Evolutionary conservation across 768 basidiomycete species (phyloP), one percentile per base, ranked within the genome.

Genomic region (Psilocybe subaeruginosa): DNA sequence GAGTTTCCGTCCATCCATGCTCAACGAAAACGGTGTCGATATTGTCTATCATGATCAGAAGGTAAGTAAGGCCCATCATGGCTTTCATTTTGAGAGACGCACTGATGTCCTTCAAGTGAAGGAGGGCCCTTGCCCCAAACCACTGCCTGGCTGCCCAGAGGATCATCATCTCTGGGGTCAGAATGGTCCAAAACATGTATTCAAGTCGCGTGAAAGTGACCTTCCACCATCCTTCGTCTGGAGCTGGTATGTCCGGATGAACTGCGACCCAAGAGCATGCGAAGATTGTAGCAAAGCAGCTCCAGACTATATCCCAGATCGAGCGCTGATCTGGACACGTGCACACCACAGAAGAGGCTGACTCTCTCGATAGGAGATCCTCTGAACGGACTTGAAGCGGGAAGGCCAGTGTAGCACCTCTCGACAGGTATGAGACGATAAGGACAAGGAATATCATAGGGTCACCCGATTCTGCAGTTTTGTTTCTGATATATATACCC

Each of bases 141-240:
- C 64, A 69, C 37, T 69, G 68, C 43, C 66, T 54, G 23, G 58
- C 58, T 5, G 68, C 68, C 66, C 66, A 69, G 14, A 64, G 55
- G 11, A 67, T 64, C n/a, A 69, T 58, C 55, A 67, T 60, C 46
- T 69, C 68, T 3, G 68, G 68, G 3, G 64, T 62, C 31, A 67
- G 49, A 33, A 65, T 56, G 7, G 64, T 53, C 58, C 61, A 65
- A 31, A 62, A 48, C 64, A 65, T 65, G 5, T 62, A 43, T 19
- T 62, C 58, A 7, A 59, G 45, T 2, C 64, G 49, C 29, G 39
- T 47, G 12, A 56, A 29, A 9, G 52, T 43, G 9, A 57, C 51
- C 23, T 51, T 54, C 61, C 58, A 60, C 19, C 35, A 33, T 14
- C 37, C 54, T 16, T 51, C 58, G 17, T 49, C 61, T 3, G 61